Conservation (phyloP, 305 asterid species). For the Fraxinus platypoda region DNA sequence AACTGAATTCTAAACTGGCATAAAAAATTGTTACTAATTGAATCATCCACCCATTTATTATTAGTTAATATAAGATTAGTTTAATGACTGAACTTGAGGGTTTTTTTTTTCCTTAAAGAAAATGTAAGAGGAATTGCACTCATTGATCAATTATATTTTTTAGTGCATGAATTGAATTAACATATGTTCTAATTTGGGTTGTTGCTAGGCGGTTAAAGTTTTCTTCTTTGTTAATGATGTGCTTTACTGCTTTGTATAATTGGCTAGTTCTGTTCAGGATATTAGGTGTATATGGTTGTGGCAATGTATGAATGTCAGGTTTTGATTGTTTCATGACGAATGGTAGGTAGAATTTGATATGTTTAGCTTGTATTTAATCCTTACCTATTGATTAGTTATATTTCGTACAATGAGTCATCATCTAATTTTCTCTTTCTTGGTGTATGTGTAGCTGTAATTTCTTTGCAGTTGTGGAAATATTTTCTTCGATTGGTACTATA, state of each 20-base stretch:
- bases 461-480: neutral
- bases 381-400: neutral
- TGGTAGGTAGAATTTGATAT: neutral
- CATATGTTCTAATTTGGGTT: neutral
- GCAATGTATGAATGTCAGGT: neutral
- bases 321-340: neutral
- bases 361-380: neutral
- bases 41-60: neutral
- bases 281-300: neutral
- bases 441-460: neutral
- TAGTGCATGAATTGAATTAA: neutral
- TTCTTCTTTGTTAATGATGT: neutral
- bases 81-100: neutral
- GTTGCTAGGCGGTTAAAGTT: neutral
- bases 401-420: neutral
- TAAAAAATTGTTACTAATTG: conserved; percentile 7
- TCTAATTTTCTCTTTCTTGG: neutral
- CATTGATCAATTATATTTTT: neutral
- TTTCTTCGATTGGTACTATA: neutral
- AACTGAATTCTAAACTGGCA: neutral
- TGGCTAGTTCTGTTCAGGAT: neutral
- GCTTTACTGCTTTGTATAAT: neutral
- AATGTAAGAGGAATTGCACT: neutral
- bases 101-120: neutral
- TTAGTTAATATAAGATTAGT: neutral